These are phyloP conservation scores for Trichoderma erinaceum DNA, from an alignment of 495 filamentous ascomycete genomes.

Conservation along the genomic window DNA sequence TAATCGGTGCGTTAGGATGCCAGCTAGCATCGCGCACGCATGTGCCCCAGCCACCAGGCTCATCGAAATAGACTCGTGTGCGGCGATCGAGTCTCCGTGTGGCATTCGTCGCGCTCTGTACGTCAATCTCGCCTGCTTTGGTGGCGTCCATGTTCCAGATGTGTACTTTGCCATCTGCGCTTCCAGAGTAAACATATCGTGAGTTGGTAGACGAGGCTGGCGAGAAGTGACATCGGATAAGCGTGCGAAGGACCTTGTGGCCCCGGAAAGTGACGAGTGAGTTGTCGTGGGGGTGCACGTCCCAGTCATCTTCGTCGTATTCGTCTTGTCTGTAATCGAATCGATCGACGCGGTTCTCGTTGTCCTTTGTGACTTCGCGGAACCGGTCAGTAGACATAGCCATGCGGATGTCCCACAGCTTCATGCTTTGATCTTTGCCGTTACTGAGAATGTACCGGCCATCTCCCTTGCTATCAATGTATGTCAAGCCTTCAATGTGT, in stretches of 20 bases:
- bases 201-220: slow-evolving; percentile 83
- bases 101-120: slow-evolving; percentile 53
- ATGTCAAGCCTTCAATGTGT: slow-evolving; percentile 90
- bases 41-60: slow-evolving; percentile 57
- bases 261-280: slow-evolving; percentile 90
- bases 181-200: slow-evolving; percentile 88
- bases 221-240: slow-evolving; percentile 95
- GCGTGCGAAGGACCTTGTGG: slow-evolving; percentile 77
- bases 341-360: slow-evolving; percentile 49
- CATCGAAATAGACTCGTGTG: slow-evolving; percentile 26
- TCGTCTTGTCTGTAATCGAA: slow-evolving; percentile 83
- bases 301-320: slow-evolving; percentile 63
- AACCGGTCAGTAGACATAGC: slow-evolving; percentile 68
- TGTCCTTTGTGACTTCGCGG: slow-evolving; percentile 38
- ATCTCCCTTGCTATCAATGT: slow-evolving; percentile 94
- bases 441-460: slow-evolving; percentile 92
- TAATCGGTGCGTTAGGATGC: slow-evolving; percentile 84
- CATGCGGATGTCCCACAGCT: slow-evolving; percentile 88
- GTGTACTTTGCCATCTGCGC: slow-evolving; percentile 79
- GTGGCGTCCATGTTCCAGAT: slow-evolving; percentile 95
- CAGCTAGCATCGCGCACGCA: slow-evolving; percentile 90
- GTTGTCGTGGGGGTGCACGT: slow-evolving; percentile 77
- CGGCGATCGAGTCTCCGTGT: slow-evolving; percentile 17
- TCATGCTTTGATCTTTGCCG: slow-evolving; percentile 94
- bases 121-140: slow-evolving; percentile 72